Conservation (phyloP, 2,329 filamentous ascomycete genomes). For the Penicillium corylophilum region DNA sequence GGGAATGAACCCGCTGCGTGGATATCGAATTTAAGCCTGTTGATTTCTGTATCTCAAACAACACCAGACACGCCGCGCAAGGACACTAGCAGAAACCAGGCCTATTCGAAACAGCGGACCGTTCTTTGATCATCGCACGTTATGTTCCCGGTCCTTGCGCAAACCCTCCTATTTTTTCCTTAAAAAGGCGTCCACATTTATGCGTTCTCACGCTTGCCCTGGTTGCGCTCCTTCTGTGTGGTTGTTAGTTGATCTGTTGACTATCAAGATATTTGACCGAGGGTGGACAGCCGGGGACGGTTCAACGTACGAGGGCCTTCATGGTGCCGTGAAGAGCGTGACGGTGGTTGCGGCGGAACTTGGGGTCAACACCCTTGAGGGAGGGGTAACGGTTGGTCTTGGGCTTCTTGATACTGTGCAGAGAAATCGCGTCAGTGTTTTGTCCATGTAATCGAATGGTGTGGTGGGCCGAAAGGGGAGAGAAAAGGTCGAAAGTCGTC, state of each 20-base stretch:
- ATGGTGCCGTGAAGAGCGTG: slow-evolving; percentile 99
- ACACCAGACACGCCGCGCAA: slow-evolving; percentile 24
- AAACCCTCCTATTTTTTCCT: slow-evolving; percentile 32
- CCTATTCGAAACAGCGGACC: slow-evolving; percentile 28
- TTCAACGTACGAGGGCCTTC: slow-evolving; percentile 83
- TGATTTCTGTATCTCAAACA: slow-evolving; percentile 30
- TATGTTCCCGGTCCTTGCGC: slow-evolving; percentile 35
- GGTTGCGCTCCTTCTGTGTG: slow-evolving; percentile 89
- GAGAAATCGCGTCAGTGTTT: slow-evolving; percentile 25
- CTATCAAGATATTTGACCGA: background rate
- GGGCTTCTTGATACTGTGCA: slow-evolving; percentile 95
- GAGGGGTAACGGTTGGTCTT: slow-evolving; percentile 99
- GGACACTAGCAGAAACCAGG: slow-evolving; percentile 28
- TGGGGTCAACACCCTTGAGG: slow-evolving; percentile 97
- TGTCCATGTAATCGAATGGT: background rate
- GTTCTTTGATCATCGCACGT: slow-evolving; percentile 36
- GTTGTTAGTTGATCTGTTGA: slow-evolving; percentile 32
- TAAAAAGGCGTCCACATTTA: slow-evolving; percentile 50
- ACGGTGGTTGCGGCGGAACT: slow-evolving; percentile 99
- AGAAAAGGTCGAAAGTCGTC: slow-evolving; percentile 1
- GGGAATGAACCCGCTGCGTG: slow-evolving; percentile 20
- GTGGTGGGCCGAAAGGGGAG: background rate
- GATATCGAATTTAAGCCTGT: slow-evolving; percentile 31
- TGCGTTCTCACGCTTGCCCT: slow-evolving; percentile 88
- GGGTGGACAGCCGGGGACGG: background rate